Conservation (phyloP, 352 stramenopile genomes). For the Achlya hypogyna region DNA sequence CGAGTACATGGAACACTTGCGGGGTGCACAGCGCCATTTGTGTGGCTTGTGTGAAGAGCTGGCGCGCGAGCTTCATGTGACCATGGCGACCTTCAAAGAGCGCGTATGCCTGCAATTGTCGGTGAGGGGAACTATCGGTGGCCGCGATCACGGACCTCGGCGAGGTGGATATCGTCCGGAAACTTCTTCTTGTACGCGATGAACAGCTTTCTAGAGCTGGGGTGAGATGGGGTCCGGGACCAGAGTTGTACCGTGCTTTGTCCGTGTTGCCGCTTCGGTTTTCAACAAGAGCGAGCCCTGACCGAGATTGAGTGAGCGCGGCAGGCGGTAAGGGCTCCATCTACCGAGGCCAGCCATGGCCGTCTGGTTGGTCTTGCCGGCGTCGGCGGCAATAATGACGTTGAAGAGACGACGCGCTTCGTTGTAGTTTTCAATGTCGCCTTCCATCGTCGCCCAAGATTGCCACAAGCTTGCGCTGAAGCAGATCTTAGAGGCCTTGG, state of each 20-base stretch:
- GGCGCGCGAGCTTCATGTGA: constrained; percentile 52
- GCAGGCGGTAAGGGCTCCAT: neutral
- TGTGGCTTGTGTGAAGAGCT: constrained; percentile 48
- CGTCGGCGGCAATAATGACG: constrained; percentile 71
- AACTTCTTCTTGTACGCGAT: constrained; percentile 41
- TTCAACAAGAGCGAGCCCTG: constrained; percentile 57
- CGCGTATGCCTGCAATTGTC: constrained; percentile 44
- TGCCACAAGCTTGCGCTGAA: constrained; percentile 71
- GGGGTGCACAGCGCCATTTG: constrained; percentile 43
- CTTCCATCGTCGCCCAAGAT: constrained; percentile 80
- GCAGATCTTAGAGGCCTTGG: constrained; percentile 59
- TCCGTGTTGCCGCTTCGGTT: constrained; percentile 42
- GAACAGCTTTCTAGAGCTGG: constrained; percentile 27
- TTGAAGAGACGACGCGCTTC: constrained; percentile 76
- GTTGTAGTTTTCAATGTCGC: constrained; percentile 57
- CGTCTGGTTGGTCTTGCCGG: constrained; percentile 26
- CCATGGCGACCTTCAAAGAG: constrained; percentile 62
- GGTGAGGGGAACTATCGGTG: neutral
- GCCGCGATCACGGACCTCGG: neutral
- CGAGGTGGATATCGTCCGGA: constrained; percentile 43
- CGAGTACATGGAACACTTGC: constrained; percentile 64
- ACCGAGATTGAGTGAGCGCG: neutral
- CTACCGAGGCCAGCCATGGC: constrained; percentile 48
- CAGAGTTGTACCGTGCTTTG: constrained; percentile 34
- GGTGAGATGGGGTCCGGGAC: neutral